Conservation (phyloP, 257 asterid genomes). For the Phtheirospermum japonicum region DNA sequence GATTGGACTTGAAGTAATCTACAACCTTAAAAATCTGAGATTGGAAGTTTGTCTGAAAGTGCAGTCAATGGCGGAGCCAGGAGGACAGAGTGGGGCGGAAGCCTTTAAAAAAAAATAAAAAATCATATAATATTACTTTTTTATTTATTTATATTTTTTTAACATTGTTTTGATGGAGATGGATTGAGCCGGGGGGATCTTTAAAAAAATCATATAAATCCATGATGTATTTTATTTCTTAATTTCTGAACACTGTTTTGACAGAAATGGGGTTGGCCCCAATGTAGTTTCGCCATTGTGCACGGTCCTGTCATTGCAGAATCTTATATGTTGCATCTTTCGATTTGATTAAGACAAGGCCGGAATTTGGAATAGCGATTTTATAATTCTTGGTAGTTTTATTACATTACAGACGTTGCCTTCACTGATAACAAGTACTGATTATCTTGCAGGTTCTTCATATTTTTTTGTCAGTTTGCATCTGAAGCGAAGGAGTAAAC, state of each 20-base stretch:
- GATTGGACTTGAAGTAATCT: neutral
- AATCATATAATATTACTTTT: too few relatives aligned
- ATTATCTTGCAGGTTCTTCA: constrained; percentile 36
- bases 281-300: neutral
- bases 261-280: neutral
- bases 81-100: too few relatives aligned
- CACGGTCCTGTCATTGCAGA: neutral
- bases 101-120: too few relatives aligned
- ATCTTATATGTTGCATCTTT: neutral
- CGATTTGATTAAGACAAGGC: neutral
- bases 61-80: too few relatives aligned
- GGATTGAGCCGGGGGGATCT: neutral
- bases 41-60: neutral
- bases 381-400: too few relatives aligned
- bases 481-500: constrained; percentile 30
- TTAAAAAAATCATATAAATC: too few relatives aligned
- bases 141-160: too few relatives aligned
- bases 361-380: too few relatives aligned
- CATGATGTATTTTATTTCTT: too few relatives aligned
- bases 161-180: neutral
- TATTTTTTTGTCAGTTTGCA: constrained; percentile 30
- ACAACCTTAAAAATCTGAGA: neutral
- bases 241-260: neutral
- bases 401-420: neutral
- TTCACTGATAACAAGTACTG: constrained; percentile 13